phyloP scores from a whole-genome alignment of 2,329 filamentous ascomycete species.

The Colletotrichum tabaci region DNA sequence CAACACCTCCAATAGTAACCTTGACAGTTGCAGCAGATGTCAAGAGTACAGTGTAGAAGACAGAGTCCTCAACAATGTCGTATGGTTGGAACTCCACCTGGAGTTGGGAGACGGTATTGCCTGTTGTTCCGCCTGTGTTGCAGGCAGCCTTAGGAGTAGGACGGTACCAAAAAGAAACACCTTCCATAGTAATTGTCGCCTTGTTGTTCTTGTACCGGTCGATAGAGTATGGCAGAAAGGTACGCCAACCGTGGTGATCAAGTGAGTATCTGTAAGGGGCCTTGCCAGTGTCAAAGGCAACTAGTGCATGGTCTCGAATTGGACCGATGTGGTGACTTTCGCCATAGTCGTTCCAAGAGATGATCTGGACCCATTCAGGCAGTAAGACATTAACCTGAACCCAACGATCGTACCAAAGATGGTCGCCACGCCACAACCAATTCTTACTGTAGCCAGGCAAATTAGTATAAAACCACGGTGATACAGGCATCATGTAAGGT shows the following conservation, averaged over 20 bases:
- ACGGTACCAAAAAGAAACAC: slow-evolving; percentile 48
- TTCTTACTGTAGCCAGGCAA: slow-evolving; percentile 71
- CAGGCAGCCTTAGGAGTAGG: slow-evolving; percentile 38
- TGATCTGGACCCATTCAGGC: slow-evolving; percentile 68
- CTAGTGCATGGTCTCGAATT: slow-evolving; percentile 48
- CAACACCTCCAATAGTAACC: too few relatives aligned
- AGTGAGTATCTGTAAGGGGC: slow-evolving; percentile 58
- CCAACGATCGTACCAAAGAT: slow-evolving; percentile 73
- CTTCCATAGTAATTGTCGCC: slow-evolving; percentile 46
- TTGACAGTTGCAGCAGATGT: too few relatives aligned
- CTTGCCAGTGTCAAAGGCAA: slow-evolving; percentile 51
- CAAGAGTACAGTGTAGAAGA: slow-evolving; percentile 47
- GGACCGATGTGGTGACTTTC: slow-evolving; percentile 70
- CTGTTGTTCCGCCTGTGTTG: slow-evolving; percentile 45
- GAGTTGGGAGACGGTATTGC: slow-evolving; percentile 47
- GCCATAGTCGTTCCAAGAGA: slow-evolving; percentile 65
- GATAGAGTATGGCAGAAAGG: slow-evolving; percentile 56
- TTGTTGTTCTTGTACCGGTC: slow-evolving; percentile 52
- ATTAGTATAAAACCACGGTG: slow-evolving; percentile 65
- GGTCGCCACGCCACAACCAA: slow-evolving; percentile 74
- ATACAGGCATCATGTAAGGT: slow-evolving; percentile 61
- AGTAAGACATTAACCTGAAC: slow-evolving; percentile 65
- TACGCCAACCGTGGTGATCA: slow-evolving; percentile 62
- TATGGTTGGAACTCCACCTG: slow-evolving; percentile 44
- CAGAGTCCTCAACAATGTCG: slow-evolving; percentile 32